Base-by-base conservation (phyloP, 2,329 filamentous ascomycete species). In the Beauveria pseudobassiana region DNA sequence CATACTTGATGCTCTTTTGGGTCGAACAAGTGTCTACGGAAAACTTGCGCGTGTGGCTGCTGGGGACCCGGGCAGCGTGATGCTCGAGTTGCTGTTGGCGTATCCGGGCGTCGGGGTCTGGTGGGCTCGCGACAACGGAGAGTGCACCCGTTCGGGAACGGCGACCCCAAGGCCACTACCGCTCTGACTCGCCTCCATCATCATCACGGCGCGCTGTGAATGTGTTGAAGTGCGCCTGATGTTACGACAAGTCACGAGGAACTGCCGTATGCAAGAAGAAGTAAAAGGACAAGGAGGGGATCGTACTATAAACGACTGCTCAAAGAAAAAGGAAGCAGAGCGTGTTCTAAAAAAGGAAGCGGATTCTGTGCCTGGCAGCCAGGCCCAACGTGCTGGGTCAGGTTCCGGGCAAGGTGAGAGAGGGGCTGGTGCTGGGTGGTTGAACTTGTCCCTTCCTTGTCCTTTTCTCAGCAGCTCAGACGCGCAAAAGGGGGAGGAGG, bases 1-100 rank as follows among this genome's bases (percentile, higher is more conserved):
- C 80, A 62, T 80, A 81, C 68, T 82, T 82, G 66, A 81, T 69
- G 55, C 74, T 71, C 52, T 68, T 64, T 18, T 64, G 60, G 18
- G 59, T 62, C 5, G 64, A 61, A 26, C 67, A 56, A 1, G 67
- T 64, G 1, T 59, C 62, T 2, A 64, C 34, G 1, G 66, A 68
- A 1, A 50, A 26, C 24, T 62, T 65, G 14, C 61, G 50, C n/a
- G 54, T 56, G 28, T 61, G 24, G 14, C 48, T 50, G 61, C 53
- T 57, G 45, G 10, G 24, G 60, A 57, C 7, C 9, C 38, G 24
- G 60, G 42, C 16, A 62, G n/a, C 4, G 54, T 52, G 24, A 34
- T 46, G 40, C 38, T 62, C 46, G 60, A 53, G 14, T 48, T 58
- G 53, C 40, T 62, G 53, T 62, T 52, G 24, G 52, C 28, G 48